Evolutionary conservation across 441 rosid genomes (phyloP).

Genomic region (Flueggea neowawraea): DNA sequence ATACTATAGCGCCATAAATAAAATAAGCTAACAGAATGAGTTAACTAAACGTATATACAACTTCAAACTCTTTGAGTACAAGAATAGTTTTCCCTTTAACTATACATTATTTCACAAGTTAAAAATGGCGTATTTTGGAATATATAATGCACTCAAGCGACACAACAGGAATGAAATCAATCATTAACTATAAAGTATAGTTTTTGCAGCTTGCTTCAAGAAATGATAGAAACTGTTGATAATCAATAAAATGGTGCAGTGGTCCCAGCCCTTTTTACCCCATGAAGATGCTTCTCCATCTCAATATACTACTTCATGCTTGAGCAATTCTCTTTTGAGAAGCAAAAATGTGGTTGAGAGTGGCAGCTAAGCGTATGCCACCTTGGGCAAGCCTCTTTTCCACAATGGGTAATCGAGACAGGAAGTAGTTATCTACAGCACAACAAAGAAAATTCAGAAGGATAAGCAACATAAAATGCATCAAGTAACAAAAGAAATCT

Average conservation of each 20-base stretch:
- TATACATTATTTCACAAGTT: too few species aligned
- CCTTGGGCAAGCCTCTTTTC: constrained; percentile 87
- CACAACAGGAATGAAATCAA: too few species aligned
- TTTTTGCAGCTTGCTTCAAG: too few species aligned
- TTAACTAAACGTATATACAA: constrained; percentile 8
- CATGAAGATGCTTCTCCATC: not conserved
- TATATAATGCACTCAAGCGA: too few species aligned
- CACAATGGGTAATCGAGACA: constrained; percentile 72
- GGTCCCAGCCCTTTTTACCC: not conserved
- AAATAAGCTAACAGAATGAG: not conserved
- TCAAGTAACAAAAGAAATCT: too few species aligned
- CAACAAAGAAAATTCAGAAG: not conserved
- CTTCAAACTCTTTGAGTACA: constrained; percentile 43
- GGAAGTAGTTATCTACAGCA: constrained; percentile 70
- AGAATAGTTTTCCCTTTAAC: constrained; percentile 18
- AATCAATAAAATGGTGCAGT: too few species aligned
- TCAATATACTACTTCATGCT: constrained; percentile 30
- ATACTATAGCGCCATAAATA: not conserved
- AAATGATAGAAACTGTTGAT: too few species aligned
- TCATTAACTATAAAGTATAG: too few species aligned
- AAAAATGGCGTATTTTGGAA: too few species aligned
- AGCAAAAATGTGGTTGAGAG: constrained; percentile 67
- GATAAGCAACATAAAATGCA: too few species aligned
- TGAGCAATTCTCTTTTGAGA: constrained; percentile 33
- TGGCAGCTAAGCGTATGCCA: constrained; percentile 73